Evolutionary conservation across 495 filamentous ascomycete species (phyloP).

Genomic region (Tuber calosporum): DNA sequence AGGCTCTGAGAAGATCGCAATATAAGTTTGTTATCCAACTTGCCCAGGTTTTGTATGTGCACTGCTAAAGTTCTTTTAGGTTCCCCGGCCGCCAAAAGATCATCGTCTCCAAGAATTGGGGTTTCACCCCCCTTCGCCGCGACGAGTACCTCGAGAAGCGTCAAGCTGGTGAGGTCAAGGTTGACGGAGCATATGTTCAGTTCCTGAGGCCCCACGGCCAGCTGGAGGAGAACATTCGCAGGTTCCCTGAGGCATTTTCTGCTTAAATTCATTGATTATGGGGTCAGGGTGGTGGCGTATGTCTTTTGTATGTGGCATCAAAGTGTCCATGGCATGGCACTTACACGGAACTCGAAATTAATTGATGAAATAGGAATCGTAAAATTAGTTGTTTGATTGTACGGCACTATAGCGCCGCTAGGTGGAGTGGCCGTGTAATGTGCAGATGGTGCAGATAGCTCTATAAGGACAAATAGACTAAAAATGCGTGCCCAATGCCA

Average conservation of each 20-base stretch:
- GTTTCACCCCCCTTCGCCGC: constrained; percentile 93
- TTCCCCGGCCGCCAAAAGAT: constrained; percentile 99
- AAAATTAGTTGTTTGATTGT: not conserved
- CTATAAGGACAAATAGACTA: not conserved
- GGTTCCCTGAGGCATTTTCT: constrained; percentile 86
- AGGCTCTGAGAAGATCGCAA: constrained; percentile 95
- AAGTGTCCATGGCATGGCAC: not conserved
- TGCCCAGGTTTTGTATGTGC: not conserved
- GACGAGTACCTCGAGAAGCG: constrained; percentile 94
- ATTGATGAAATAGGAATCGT: not conserved
- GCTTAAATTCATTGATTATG: constrained; percentile 13
- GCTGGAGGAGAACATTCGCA: constrained; percentile 76
- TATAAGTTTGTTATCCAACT: constrained; percentile 64
- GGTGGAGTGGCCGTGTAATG: not conserved
- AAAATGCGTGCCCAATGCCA: not conserved
- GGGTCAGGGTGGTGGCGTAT: constrained; percentile 13
- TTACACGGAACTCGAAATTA: not conserved
- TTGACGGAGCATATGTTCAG: constrained; percentile 98
- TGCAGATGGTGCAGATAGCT: not conserved
- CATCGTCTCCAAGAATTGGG: constrained; percentile 99
- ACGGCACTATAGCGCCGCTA: not conserved
- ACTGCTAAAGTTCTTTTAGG: constrained; percentile 20
- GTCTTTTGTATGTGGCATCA: constrained; percentile 6
- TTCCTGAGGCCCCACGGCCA: constrained; percentile 87
- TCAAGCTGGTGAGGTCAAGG: constrained; percentile 77